Base-by-base conservation (phyloP, 768 basidiomycete species). In the Trametes elegans region DNA sequence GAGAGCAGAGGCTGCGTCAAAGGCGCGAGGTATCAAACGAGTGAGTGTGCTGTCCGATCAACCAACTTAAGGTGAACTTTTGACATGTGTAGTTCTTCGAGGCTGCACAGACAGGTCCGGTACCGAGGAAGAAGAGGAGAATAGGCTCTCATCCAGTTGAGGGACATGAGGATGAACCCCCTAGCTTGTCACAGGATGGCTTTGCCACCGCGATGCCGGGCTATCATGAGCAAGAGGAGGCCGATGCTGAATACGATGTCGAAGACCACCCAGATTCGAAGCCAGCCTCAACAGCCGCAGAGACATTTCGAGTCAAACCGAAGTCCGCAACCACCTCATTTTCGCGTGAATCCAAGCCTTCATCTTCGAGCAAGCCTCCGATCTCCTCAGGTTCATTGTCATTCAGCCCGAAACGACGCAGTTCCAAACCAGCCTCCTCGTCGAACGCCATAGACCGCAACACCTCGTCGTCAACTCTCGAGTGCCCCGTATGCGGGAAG, bases 401-500 rank as follows among this genome's bases (percentile, higher is more conserved):
- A n/a, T 21, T 34, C 1, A 52, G 29, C 6, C 36, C 42, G n/a
- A 19, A 32, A 32, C 14, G 41, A 24, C 21, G 13, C 36, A 16
- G 32, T 16, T 32, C 11, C 40, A 32, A 28, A 27, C 34, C 13
- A 7, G 28, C 35, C 9, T 11, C 34, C 4, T 26, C 47, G 2
- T 19, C 40, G n/a, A n/a, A n/a, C n/a, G n/a, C n/a, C n/a, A n/a
- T n/a, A n/a, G n/a, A n/a, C n/a, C n/a, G n/a, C n/a, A n/a, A n/a
- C n/a, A n/a, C n/a, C n/a, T n/a, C n/a, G n/a, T n/a, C n/a, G n/a
- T n/a, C n/a, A n/a, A n/a, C n/a, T 14, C 49, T 58, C n/a, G 57
- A 59, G 35, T 95, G 92, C 68, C 93, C 94, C 3, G 74, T 94
- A 21, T 95, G 91, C 63, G 66, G 71, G 23, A 83, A 81, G 65